Base-by-base conservation (phyloP, 164 flowering plant genomes). In the Umbellularia californica region DNA sequence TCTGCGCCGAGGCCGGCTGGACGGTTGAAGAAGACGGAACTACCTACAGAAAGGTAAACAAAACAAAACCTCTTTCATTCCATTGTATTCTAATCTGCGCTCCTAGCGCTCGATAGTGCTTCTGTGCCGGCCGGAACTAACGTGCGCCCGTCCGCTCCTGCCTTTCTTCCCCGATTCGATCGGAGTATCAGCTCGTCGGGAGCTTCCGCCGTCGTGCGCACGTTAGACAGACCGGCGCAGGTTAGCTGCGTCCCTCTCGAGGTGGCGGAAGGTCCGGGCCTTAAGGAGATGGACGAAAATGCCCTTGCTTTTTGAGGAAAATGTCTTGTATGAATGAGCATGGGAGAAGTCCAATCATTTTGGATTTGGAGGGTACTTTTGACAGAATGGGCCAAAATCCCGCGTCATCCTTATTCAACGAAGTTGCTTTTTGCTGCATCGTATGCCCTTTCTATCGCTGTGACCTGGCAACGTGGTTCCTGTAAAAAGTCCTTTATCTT, bases 1-100 rank as follows among this genome's bases (percentile, higher is more conserved):
- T 93, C 74, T 90, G 95, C 73, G 73, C 83, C 73, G 98, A 93
- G 81, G 97, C 97, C 62, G 97, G 97, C 3, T 93, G 97, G 97
- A 86, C 83, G 55, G 97, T 93, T 27, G 95, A 93, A 81, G 91
- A 87, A 60, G 98, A 93, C 73, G 98, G 98, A 51, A 91, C 98
- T 58, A 93, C 98, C 60, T 93, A 93, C 79, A 72, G 97, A 65
- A 93, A 93, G 97, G 98, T 93, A 9, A 22, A 35, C 41, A 35
- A 35, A 35, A 33, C 41, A 41, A 41, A 41, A 7, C 47, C 60
- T 55, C n/a, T 17, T 20, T 55, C n/a, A 2, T 5, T 14, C 60
- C 2, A 20, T 55, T 20, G 5, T 3, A 55, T 13, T 13, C 17
- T 52, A 3, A 13, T 52, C 12, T 9, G 27, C 14, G n/a, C 19